Conservation (phyloP, 2,329 filamentous ascomycete genomes). For the Claviceps sp. region DNA sequence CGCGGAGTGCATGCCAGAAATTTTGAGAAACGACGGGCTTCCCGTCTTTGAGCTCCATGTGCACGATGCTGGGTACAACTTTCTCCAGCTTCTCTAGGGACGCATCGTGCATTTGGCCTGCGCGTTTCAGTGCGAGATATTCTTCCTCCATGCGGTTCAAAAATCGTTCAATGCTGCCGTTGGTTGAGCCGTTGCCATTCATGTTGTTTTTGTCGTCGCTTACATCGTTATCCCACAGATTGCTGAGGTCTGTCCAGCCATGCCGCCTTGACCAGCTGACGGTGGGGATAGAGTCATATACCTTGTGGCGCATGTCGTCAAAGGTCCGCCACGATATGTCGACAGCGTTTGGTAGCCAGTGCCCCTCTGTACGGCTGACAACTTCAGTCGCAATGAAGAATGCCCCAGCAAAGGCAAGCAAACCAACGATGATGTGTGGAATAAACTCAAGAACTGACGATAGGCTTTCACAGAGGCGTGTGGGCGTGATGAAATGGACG, state of each 20-base stretch:
- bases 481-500: slow-evolving; percentile 6
- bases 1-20: slow-evolving; percentile 54
- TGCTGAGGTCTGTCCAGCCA: slow-evolving; percentile 9
- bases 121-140: slow-evolving; percentile 16
- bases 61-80: slow-evolving; percentile 42
- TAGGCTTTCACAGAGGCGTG: slow-evolving; percentile 5
- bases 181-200: slow-evolving; percentile 5
- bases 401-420: slow-evolving; percentile 4
- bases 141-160: slow-evolving; percentile 17
- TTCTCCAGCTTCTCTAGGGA: slow-evolving; percentile 30
- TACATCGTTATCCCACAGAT: slow-evolving; percentile 10
- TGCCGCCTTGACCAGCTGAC: slow-evolving; percentile 15
- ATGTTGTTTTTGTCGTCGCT: slow-evolving; percentile 3
- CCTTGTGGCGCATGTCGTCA: slow-evolving; percentile 6
- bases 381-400: slow-evolving; percentile 5
- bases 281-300: slow-evolving; percentile 14
- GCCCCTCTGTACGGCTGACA: neutral
- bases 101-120: slow-evolving; percentile 21
- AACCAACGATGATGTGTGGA: slow-evolving; percentile 3
- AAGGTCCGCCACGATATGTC: slow-evolving; percentile 3
- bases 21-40: slow-evolving; percentile 40
- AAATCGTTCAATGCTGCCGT: slow-evolving; percentile 11
- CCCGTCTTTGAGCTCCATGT: slow-evolving; percentile 39
- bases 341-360: slow-evolving; percentile 4
- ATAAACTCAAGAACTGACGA: slow-evolving; percentile 5